A percentile compares a stretch with the other conserved stretches of the same genome.
phyloP scores from a whole-genome alignment of 352 stramenopile genomes.

The Phytophthora vignae region DNA sequence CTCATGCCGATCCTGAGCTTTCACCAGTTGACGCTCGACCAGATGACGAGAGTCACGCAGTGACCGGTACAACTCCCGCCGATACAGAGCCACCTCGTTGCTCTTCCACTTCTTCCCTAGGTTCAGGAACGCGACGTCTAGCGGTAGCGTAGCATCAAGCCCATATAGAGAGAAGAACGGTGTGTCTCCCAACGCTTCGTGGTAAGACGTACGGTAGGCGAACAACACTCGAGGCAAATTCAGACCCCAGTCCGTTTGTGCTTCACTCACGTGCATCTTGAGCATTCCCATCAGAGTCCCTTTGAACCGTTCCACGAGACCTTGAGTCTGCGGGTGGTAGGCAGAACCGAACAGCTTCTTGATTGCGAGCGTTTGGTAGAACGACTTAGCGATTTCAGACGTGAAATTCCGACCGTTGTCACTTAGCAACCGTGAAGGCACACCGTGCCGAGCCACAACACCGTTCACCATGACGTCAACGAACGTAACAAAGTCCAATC shows the following conservation, averaged over 20 bases:
- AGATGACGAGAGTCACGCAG: background rate
- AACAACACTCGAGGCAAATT: too few relatives aligned
- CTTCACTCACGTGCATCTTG: too few relatives aligned
- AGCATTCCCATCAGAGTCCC: too few relatives aligned
- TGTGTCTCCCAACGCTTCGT: constrained; percentile 11
- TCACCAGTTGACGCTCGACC: constrained; percentile 16
- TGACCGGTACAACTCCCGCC: background rate
- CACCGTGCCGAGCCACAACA: constrained; percentile 1
- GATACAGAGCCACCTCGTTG: constrained; percentile 13
- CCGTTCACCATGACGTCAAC: constrained; percentile 1
- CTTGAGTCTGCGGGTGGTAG: constrained; percentile 2
- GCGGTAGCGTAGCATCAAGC: background rate
- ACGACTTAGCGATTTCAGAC: constrained; percentile 5
- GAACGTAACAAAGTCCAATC: too few relatives aligned
- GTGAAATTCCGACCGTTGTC: constrained; percentile 10
- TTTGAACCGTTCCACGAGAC: too few relatives aligned
- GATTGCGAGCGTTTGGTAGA: constrained; percentile 4
- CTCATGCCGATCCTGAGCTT: constrained; percentile 1
- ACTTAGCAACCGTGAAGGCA: constrained; percentile 4
- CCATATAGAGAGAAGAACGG: constrained; percentile 17
- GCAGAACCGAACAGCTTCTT: constrained; percentile 11
- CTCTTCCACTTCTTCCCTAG: constrained; percentile 10
- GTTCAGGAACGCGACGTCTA: constrained; percentile 21
- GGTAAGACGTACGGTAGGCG: background rate
- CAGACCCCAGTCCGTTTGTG: too few relatives aligned